phyloP scores from a whole-genome alignment of 257 asterid genomes.

The Plantago elongata region DNA sequence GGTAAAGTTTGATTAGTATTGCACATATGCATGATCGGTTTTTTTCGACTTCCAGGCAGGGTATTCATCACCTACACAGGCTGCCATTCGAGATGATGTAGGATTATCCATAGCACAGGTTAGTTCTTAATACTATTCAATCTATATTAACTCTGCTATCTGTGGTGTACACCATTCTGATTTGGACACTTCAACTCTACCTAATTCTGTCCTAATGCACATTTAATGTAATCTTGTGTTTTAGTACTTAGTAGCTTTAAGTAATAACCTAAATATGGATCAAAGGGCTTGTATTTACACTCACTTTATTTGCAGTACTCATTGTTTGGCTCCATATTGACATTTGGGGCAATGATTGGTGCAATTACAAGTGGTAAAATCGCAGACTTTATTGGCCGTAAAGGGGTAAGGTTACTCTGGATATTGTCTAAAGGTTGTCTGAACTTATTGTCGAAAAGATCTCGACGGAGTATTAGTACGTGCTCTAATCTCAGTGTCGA shows the following conservation, averaged over 20 bases:
- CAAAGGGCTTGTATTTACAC: slow-evolving; percentile 31
- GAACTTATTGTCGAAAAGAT: not conserved
- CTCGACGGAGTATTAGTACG: not conserved
- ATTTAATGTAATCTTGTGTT: not conserved
- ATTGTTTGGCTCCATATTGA: slow-evolving; percentile 80
- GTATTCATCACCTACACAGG: slow-evolving; percentile 89
- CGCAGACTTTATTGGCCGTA: slow-evolving; percentile 77
- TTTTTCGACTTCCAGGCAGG: slow-evolving; percentile 57
- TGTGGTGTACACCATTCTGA: not conserved
- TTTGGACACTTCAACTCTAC: not conserved
- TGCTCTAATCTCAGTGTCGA: too few relatives aligned
- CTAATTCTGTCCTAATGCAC: not conserved
- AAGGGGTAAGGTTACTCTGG: slow-evolving; percentile 56
- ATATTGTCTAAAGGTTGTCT: not conserved
- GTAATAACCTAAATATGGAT: not conserved
- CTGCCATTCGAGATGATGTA: slow-evolving; percentile 67
- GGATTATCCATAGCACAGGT: slow-evolving; percentile 83
- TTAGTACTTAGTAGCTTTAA: not conserved
- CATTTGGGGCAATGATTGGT: slow-evolving; percentile 97
- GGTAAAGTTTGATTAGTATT: not conserved
- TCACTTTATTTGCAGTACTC: slow-evolving; percentile 62
- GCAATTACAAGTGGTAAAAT: slow-evolving; percentile 86
- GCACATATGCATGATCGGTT: not conserved
- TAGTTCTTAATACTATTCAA: slow-evolving; percentile 11
- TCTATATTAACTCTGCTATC: not conserved